Conservation (phyloP, 108 stramenopile genomes). For the Cyclostephanos invisitatus region DNA sequence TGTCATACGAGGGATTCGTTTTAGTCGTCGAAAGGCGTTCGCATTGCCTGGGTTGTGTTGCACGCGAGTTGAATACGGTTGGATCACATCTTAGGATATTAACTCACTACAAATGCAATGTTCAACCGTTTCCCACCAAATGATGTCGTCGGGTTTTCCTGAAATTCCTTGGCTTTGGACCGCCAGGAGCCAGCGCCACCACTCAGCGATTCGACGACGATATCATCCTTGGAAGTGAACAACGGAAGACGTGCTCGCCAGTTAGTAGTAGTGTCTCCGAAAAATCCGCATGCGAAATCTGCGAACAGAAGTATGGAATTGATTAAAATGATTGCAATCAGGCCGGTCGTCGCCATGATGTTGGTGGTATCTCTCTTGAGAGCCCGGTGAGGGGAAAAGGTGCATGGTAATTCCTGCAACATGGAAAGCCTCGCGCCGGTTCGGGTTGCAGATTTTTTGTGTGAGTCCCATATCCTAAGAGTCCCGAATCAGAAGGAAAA, state of each 20-base stretch:
- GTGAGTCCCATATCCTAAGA: too few species aligned
- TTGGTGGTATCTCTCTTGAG: too few species aligned
- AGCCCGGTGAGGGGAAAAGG: too few species aligned
- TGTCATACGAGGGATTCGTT: neutral
- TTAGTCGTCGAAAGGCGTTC: neutral
- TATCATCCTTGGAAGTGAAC: neutral
- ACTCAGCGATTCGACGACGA: neutral
- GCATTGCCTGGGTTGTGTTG: neutral
- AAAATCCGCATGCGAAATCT: neutral
- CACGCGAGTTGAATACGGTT: neutral
- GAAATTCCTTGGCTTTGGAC: conserved; percentile 45
- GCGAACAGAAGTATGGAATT: neutral
- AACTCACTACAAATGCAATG: conserved; percentile 70
- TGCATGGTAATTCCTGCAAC: too few species aligned
- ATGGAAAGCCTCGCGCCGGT: too few species aligned
- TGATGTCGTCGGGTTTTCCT: conserved; percentile 9
- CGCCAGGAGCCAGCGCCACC: conserved; percentile 51
- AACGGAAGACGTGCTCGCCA: neutral
- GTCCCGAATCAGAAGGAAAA: too few species aligned
- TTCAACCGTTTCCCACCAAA: conserved; percentile 48
- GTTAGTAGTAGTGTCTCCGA: neutral
- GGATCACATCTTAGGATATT: neutral
- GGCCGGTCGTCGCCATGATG: neutral
- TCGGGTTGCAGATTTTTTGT: too few species aligned
- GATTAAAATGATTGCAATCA: neutral